Conservation (phyloP, 495 filamentous ascomycete species). For the Diplogelasinospora grovesii region DNA sequence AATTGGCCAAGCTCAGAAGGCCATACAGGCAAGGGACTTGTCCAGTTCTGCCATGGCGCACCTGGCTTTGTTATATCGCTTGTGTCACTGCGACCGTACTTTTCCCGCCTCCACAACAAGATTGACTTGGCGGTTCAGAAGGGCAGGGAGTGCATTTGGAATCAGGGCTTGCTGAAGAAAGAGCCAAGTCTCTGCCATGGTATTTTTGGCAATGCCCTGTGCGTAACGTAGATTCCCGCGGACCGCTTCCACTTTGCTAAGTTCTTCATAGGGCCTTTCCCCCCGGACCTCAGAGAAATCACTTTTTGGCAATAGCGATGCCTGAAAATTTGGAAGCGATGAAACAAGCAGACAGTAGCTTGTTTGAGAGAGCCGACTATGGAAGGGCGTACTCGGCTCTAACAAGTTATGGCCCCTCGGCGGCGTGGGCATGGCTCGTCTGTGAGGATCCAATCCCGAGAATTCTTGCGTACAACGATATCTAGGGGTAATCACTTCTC, state of each 20-base stretch:
- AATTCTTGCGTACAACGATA: conserved; percentile 24
- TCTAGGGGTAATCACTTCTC: too few species aligned
- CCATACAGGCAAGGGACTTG: conserved; percentile 31
- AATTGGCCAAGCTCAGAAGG: conserved; percentile 38
- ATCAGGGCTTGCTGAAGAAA: conserved; percentile 51
- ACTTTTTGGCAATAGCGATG: conserved; percentile 47
- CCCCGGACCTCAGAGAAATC: conserved; percentile 25
- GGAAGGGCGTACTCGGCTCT: conserved; percentile 19
- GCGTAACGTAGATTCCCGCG: conserved; percentile 1
- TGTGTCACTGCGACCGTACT: conserved; percentile 39
- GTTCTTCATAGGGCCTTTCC: conserved; percentile 21
- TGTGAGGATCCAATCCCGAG: conserved; percentile 11
- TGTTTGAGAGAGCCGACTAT: conserved; percentile 27
- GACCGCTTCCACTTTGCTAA: not conserved
- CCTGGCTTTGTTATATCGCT: conserved; percentile 55
- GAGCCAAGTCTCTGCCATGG: conserved; percentile 61
- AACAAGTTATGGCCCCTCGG: conserved; percentile 23
- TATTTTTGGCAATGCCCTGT: conserved; percentile 55
- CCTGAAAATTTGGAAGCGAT: conserved; percentile 44
- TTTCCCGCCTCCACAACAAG: conserved; percentile 36
- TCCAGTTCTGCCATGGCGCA: conserved; percentile 64
- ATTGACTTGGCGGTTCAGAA: conserved; percentile 43
- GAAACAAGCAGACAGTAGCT: conserved; percentile 29
- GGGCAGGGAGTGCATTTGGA: conserved; percentile 42
- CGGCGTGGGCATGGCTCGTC: conserved; percentile 25